Evolutionary conservation across 805 yeast genomes (phyloP).

Genomic region (Candida michaelii): DNA sequence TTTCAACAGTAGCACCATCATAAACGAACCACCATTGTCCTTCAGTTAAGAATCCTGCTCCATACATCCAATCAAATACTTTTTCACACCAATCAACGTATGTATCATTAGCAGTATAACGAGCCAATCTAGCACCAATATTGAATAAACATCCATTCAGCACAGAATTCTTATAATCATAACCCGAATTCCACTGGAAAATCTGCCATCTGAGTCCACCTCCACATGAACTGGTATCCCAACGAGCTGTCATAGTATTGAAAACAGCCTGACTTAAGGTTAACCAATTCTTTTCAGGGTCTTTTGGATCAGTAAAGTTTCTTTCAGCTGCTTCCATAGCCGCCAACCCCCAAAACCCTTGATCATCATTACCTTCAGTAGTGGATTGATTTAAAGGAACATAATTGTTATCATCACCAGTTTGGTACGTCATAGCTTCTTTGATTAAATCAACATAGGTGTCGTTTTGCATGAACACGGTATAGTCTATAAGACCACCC

Average conservation of each 20-base stretch:
- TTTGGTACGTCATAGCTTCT: slow-evolving; percentile 69
- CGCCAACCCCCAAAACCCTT: slow-evolving; percentile 94
- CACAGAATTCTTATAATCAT: slow-evolving; percentile 45
- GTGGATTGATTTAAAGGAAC: slow-evolving; percentile 86
- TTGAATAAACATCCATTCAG: slow-evolving; percentile 46
- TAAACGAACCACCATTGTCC: slow-evolving; percentile 53
- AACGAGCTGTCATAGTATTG: slow-evolving; percentile 46
- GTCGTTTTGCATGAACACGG: slow-evolving; percentile 67
- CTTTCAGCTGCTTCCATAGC: slow-evolving; percentile 91
- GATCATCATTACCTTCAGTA: slow-evolving; percentile 97
- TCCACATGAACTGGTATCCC: slow-evolving; percentile 38
- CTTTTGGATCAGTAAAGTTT: slow-evolving; percentile 62
- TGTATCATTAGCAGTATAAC: slow-evolving; percentile 39
- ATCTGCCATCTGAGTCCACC: slow-evolving; percentile 51
- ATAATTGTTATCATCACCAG: slow-evolving; percentile 65
- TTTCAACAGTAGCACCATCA: slow-evolving; percentile 66
- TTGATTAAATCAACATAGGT: slow-evolving; percentile 60
- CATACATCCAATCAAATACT: slow-evolving; percentile 48
- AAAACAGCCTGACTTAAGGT: slow-evolving; percentile 42
- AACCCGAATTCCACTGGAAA: slow-evolving; percentile 49
- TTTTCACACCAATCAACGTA: slow-evolving; percentile 43
- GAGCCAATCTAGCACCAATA: slow-evolving; percentile 44
- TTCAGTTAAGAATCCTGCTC: slow-evolving; percentile 43
- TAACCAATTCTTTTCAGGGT: slow-evolving; percentile 38
- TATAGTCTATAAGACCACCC: slow-evolving; percentile 82